Conservation (phyloP, 176 grass and related monocot genomes). For the Dendrocalamus sinicus region DNA sequence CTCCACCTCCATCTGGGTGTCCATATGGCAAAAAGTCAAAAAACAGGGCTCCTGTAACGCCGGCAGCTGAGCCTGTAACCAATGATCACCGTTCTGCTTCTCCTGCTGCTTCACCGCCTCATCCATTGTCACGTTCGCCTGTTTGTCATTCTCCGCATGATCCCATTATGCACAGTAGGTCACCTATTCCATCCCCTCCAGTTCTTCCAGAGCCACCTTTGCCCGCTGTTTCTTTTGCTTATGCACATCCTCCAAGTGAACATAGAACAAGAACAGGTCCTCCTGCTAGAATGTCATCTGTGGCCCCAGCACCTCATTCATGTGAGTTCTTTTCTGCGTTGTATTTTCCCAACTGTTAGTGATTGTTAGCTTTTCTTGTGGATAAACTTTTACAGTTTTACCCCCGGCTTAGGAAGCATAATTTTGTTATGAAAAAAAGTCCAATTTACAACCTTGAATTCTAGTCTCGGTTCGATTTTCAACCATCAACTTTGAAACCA, state of each 20-base stretch:
- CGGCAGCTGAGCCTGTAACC: conserved; percentile 52
- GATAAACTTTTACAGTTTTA: not conserved
- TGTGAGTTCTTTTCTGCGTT: conserved; percentile 50
- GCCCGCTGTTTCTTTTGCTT: conserved; percentile 51
- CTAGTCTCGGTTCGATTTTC: too few species aligned
- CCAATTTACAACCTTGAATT: too few species aligned
- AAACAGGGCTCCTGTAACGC: conserved; percentile 30
- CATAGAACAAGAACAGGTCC: conserved; percentile 24
- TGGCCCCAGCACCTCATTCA: conserved; percentile 52
- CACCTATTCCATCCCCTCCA: conserved; percentile 42
- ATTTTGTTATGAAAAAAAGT: not conserved
- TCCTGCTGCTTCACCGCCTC: conserved; percentile 45
- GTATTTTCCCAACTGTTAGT: not conserved
- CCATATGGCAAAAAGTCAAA: conserved; percentile 54
- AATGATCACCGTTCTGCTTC: conserved; percentile 46
- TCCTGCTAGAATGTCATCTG: conserved; percentile 35
- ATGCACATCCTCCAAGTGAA: conserved; percentile 57
- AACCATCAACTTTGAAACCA: too few species aligned
- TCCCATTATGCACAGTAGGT: conserved; percentile 22
- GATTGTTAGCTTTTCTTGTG: not conserved
- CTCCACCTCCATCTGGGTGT: conserved; percentile 68
- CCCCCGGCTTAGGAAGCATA: not conserved
- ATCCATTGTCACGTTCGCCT: conserved; percentile 18
- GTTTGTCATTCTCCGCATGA: conserved; percentile 40
- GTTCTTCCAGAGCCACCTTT: conserved; percentile 39